These are phyloP conservation scores for Neonectria hederae DNA, from an alignment of 2,329 filamentous ascomycete species.

Conservation along the genomic window DNA sequence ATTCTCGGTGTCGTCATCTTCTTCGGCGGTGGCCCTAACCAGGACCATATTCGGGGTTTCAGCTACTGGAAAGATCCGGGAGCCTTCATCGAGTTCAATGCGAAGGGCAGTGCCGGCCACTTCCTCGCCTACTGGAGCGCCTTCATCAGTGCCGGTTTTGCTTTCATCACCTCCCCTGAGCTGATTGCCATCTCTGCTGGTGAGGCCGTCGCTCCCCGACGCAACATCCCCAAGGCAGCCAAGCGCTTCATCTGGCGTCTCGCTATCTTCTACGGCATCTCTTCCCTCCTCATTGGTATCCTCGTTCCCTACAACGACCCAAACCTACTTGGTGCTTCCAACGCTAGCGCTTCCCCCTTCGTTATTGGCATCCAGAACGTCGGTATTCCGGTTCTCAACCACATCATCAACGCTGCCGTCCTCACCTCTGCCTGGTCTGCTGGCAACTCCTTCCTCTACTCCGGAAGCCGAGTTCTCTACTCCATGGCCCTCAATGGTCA, in stretches of 20 bases:
- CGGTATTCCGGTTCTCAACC: conserved; percentile 70
- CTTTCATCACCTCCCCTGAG: conserved; percentile 71
- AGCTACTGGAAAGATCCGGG: conserved; percentile 52
- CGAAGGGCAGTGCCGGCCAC: conserved; percentile 58
- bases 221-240: conserved; percentile 73
- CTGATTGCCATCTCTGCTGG: conserved; percentile 71
- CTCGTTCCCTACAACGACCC: conserved; percentile 72
- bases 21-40: conserved; percentile 63
- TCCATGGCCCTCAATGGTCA: conserved; percentile 73
- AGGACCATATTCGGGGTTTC: conserved; percentile 55
- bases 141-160: conserved; percentile 67
- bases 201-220: conserved; percentile 70
- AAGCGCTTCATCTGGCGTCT: conserved; percentile 70
- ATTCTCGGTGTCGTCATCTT: conserved; percentile 57
- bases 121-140: conserved; percentile 69
- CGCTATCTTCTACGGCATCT: conserved; percentile 70
- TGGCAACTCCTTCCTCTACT: conserved; percentile 71
- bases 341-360: conserved; percentile 68
- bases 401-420: conserved; percentile 75
- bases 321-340: conserved; percentile 66
- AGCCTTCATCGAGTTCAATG: conserved; percentile 60
- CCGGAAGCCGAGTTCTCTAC: conserved; percentile 74
- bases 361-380: conserved; percentile 75
- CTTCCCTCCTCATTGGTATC: conserved; percentile 68
- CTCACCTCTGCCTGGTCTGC: conserved; percentile 72